A percentile compares a stretch with the other conserved stretches of the same genome.
Conservation (phyloP, 2,329 filamentous ascomycete species). For the Pyricularia sp. region DNA sequence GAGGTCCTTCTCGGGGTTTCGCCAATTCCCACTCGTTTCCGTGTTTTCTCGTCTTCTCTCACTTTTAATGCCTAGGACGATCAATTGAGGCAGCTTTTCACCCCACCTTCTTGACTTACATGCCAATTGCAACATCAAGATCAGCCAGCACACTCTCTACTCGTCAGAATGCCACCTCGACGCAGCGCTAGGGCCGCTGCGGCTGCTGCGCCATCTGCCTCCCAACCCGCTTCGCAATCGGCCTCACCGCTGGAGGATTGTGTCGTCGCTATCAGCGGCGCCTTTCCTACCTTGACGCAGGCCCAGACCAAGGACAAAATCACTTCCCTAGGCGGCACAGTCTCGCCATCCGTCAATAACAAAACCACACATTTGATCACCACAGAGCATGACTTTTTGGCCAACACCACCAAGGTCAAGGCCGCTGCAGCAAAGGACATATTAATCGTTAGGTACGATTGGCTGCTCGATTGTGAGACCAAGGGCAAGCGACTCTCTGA, state of each 20-base stretch:
- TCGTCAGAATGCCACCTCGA: slow-evolving; percentile 3
- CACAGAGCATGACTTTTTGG: slow-evolving; percentile 41
- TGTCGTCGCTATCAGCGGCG: slow-evolving; percentile 49
- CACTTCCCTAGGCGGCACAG: slow-evolving; percentile 36
- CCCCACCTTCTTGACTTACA: background rate
- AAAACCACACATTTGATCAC: slow-evolving; percentile 48
- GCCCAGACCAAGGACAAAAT: slow-evolving; percentile 35
- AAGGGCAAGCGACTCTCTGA: slow-evolving; percentile 28
- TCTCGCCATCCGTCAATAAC: slow-evolving; percentile 36
- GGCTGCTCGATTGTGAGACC: slow-evolving; percentile 49
- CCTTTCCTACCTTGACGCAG: slow-evolving; percentile 46
- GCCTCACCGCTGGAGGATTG: slow-evolving; percentile 33
- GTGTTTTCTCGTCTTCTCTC: background rate
- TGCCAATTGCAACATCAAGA: background rate
- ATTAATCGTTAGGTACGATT: slow-evolving; percentile 48
- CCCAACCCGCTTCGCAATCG: slow-evolving; percentile 10
- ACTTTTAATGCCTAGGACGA: background rate
- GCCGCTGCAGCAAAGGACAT: slow-evolving; percentile 36
- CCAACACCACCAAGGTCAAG: slow-evolving; percentile 39
- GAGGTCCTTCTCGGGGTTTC: background rate
- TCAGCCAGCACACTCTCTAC: background rate
- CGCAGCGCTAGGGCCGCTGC: slow-evolving; percentile 5
- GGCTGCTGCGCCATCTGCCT: slow-evolving; percentile 2
- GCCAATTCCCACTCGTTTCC: background rate
- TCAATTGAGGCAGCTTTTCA: background rate